Conservation (phyloP, 2,329 filamentous ascomycete species). For the Phyllachora maydis region DNA sequence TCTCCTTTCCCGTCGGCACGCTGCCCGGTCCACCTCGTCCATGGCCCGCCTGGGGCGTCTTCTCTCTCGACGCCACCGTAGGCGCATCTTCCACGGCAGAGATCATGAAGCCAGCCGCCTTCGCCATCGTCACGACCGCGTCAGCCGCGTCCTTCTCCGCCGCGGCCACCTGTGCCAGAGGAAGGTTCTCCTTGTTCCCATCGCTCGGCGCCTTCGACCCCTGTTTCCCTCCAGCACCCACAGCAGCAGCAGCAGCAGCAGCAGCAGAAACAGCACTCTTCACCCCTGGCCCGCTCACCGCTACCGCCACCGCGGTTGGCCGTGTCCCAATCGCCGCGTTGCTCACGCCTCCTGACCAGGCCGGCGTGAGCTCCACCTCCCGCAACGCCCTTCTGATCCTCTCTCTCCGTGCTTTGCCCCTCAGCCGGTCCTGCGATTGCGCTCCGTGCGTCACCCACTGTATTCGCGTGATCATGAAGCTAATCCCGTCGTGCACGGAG, state of each 20-base stretch:
- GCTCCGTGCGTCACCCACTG: slow-evolving; percentile 71
- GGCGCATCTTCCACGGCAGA: no score
- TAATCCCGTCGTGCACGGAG: slow-evolving; percentile 57
- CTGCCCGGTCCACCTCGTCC: no score
- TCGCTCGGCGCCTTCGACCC: slow-evolving; percentile 3
- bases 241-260: slow-evolving; percentile 1
- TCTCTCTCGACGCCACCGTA: no score
- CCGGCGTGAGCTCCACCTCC: slow-evolving; percentile 21
- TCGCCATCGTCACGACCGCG: not conserved
- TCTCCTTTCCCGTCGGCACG: no score
- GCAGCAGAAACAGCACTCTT: no score
- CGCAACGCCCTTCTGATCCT: slow-evolving; percentile 33
- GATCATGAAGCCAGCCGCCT: no score
- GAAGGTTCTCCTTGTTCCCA: slow-evolving; percentile 3
- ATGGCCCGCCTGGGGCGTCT: no score
- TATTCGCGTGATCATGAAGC: slow-evolving; percentile 64
- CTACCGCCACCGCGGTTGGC: no score
- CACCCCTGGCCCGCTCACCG: no score
- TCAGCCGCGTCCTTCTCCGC: not conserved
- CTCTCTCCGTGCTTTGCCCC: slow-evolving; percentile 32
- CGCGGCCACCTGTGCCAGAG: no score
- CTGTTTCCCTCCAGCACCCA: slow-evolving; percentile 1
- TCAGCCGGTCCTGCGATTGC: slow-evolving; percentile 30
- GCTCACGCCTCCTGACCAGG: slow-evolving; percentile 11
- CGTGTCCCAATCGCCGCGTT: slow-evolving; percentile 5